Base-by-base conservation (phyloP, 345 rosid genomes). In the Sonneratia alba region DNA sequence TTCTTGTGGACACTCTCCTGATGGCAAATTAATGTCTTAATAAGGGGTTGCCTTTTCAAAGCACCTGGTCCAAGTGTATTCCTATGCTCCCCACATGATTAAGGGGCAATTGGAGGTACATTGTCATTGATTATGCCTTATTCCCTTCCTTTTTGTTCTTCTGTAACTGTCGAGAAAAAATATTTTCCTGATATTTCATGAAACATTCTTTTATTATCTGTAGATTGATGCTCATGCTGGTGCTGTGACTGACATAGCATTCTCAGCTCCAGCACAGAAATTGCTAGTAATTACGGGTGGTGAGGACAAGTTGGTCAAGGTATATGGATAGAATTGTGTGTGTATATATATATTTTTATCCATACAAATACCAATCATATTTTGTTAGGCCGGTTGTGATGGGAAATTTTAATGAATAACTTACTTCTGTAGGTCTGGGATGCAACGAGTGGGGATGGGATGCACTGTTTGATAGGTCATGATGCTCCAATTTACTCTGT, bases 191-290 rank as follows among this genome's bases (percentile, higher is more conserved):
- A 47, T 6, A 6, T 47, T 47, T 47, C 51, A 47, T 14, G 14
- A 47, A 11, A 11, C 51, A 47, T 47, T 11, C 51, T 11, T 47
- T 47, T 47, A 47, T 47, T 14, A 7, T 74, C 72, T 78, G 43
- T 8, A 91, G 97, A 88, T 88, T 70, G 96, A 91, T 70, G 85
- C 89, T 77, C 97, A 89, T 76, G 75, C 81, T 63, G 96, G 97
- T 45, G 71, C 85, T 77, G 96, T 91, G 70, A 89, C 88, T 76
- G 96, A 91, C 79, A 76, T 91, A 76, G 93, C 90, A 42, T 91
- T 91, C 57, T 80, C 83, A 69, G 80, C 66, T 69, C 88, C 91
- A 43, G 57, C 69, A 65, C 81, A 81, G 78, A 86, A 84, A 74
- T 84, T 79, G 18, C 78, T 72, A 36, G 74, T 88, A 32, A 81